Evolutionary conservation across 495 filamentous ascomycete species (phyloP).

Genomic region (Penicillium verhagenii): DNA sequence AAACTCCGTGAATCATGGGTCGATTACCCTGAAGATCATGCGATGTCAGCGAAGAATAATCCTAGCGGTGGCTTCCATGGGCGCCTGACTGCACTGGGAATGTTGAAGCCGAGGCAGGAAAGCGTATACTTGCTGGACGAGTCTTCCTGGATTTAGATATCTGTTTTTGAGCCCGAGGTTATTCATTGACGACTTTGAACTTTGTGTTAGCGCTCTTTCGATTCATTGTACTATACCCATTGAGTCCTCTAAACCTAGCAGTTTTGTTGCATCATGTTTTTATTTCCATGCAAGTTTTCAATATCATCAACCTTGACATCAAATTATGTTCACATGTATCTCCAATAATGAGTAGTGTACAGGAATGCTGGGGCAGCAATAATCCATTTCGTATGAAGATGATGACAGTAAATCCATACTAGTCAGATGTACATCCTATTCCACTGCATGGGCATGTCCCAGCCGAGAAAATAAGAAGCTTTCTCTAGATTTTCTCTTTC

Average conservation of each 20-base stretch:
- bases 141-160: slow-evolving; percentile 13
- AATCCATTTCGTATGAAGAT: too few relatives aligned
- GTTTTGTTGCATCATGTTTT: background rate
- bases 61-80: slow-evolving; percentile 20
- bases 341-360: background rate
- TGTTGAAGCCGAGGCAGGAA: slow-evolving; percentile 8
- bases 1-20: slow-evolving; percentile 8
- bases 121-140: slow-evolving; percentile 16
- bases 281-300: background rate
- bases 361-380: background rate
- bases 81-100: slow-evolving; percentile 18
- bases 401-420: too few relatives aligned
- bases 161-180: background rate
- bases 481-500: slow-evolving; percentile 51
- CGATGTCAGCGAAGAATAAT: slow-evolving; percentile 6
- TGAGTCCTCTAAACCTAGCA: background rate
- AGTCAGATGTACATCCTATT: background rate
- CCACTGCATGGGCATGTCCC: background rate
- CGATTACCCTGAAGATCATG: slow-evolving; percentile 19
- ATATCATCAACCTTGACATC: background rate
- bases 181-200: background rate
- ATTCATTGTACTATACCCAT: background rate
- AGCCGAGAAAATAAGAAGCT: background rate
- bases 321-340: background rate
- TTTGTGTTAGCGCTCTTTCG: background rate